Base-by-base conservation (phyloP, 257 asterid genomes). In the Cruciata laevipes region DNA sequence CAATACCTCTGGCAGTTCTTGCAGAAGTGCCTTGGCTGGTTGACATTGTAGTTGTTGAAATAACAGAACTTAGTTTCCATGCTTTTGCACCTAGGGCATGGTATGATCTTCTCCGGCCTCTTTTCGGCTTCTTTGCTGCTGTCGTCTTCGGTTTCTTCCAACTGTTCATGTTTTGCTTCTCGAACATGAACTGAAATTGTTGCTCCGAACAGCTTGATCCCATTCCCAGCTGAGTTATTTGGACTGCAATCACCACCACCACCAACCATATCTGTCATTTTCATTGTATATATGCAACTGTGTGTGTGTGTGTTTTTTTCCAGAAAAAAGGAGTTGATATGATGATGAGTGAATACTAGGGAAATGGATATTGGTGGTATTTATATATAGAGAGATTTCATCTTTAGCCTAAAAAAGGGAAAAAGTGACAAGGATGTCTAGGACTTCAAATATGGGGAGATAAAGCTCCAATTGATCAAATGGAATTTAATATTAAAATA, bases 31-130 rank as follows among this genome's bases (percentile, higher is more conserved):
- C 96, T 70, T 12, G 96, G 96, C 73, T 89, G 96, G 74, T 89
- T 89, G 66, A 87, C 95, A 73, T 89, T 89, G 83, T 87, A 89
- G 67, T 89, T 89, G 71, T 89, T 89, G 81, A 89, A 89, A 78
- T 89, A 89, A 65, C 96, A 91, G 42, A 91, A 91, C 61, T 91
- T 91, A 7, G 96, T 89, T 40, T 89, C 95, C 89, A 83, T 87
- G 87, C 95, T 85, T 53, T 81, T 85, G 83, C 96, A 89, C 40
- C 96, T 81, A 10, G 96, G 96, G 37, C 96, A 89, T 18, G 89
- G 91, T 65, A 85, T 87, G 66, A 87, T 76, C 84, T 89, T 89
- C 64, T 89, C 90, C n/a, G 95, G 93, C 83, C 82, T 71, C 79
- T 87, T 87, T 0, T 78, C 84, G 20, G 25, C 49, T 23, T 70